These are phyloP conservation scores for Jatropha curcas DNA, from an alignment of 345 rosid species.

Conservation along the genomic window DNA sequence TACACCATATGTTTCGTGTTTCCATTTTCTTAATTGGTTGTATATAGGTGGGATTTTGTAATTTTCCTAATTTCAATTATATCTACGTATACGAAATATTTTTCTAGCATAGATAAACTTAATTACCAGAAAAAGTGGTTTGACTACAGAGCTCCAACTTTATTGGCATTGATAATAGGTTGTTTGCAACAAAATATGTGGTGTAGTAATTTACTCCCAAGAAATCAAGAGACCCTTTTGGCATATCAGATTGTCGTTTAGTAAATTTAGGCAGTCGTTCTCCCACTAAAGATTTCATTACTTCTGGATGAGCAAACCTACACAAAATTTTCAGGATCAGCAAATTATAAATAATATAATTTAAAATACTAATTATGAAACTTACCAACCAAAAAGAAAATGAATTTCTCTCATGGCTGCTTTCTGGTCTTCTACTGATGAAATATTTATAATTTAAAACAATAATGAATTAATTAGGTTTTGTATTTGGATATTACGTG, in stretches of 20 bases:
- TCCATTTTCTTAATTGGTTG: too few species aligned
- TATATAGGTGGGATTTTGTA: background rate
- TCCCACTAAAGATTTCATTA: constrained; percentile 49
- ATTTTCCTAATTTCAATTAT: too few species aligned
- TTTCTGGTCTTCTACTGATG: constrained; percentile 4
- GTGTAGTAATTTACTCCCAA: constrained; percentile 62
- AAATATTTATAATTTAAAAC: too few species aligned
- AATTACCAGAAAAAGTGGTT: constrained; percentile 18
- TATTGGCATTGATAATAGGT: constrained; percentile 8
- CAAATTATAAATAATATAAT: background rate
- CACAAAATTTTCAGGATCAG: background rate
- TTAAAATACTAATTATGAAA: too few species aligned
- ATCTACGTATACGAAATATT: too few species aligned
- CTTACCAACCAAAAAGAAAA: constrained; percentile 29
- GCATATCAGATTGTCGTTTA: constrained; percentile 37
- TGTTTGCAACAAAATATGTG: constrained; percentile 35
- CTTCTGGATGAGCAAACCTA: constrained; percentile 54
- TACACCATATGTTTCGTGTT: too few species aligned
- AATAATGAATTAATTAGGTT: too few species aligned
- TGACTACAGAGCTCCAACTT: constrained; percentile 32
- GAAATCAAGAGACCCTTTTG: constrained; percentile 57
- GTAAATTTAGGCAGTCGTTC: constrained; percentile 59
- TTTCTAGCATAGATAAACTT: too few species aligned
- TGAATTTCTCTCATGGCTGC: constrained; percentile 16
- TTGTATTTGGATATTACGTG: too few species aligned